Evolutionary conservation across 805 yeast species (phyloP), one percentile per base, ranked within the genome.

Genomic region (Torulaspora gathmanii): DNA sequence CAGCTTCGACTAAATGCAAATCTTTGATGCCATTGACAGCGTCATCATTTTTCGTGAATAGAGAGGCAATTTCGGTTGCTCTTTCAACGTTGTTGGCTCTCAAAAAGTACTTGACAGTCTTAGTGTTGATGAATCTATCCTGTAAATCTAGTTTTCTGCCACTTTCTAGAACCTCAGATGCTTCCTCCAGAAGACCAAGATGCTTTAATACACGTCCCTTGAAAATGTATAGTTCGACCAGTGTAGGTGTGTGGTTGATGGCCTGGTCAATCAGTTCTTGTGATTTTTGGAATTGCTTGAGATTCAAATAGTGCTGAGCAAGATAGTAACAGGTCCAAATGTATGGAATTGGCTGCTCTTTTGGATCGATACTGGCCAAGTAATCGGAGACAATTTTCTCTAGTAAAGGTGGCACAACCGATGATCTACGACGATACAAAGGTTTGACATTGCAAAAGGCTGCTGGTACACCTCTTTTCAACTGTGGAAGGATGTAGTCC

Each of bases 111-210:
- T 88, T 88, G 37, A 86, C 85, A 5, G 96, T 74, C 59, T 88
- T 89, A 44, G 95, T 78, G 64, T 93, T 93, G 59, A 93, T 79
- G 62, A 86, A 91, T 53, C 99, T 73, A 66, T 93, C 99, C 64
- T 88, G 96, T 46, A 85, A 73, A 62, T 93, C 96, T 45, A 85
- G 66, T 43, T 71, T 63, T 55, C 96, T 76, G 12, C 91, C 96
- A 44, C 72, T 74, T 47, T 82, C 77, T 76, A 89, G 78, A 22
- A 73, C 60, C 12, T 73, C 75, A 16, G 84, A 78, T 11, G 97
- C 97, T 22, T 72, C 75, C 1, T 51, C 58, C 22, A 77, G 56
- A 46, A 80, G 72, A n/a, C 87, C 87, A 35, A 72, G 63, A 52
- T 86, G 89, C 61, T 89, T 88, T 49, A 79, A 69, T 33, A 93